Conservation (phyloP, 179 eudicot species). For the Patellifolia procumbens region DNA sequence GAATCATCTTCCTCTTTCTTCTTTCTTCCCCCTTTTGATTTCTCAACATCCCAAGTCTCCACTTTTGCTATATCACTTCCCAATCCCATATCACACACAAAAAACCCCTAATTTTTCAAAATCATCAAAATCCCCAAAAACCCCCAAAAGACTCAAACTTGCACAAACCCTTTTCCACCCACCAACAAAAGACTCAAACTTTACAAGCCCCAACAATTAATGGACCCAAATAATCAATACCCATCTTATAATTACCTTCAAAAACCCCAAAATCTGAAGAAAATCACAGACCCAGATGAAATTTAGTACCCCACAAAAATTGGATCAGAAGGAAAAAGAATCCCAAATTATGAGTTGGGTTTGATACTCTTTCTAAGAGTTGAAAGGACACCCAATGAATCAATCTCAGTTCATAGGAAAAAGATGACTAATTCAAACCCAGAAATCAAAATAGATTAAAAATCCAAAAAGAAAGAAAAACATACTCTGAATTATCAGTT, state of each 20-base stretch:
- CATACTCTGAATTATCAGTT: conserved; percentile 39
- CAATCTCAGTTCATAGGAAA: conserved; percentile 18
- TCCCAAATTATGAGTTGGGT: neutral
- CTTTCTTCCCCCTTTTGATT: conserved; percentile 43
- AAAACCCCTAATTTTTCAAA: conserved; percentile 24
- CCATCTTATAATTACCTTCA: neutral
- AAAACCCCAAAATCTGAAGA: conserved; percentile 33
- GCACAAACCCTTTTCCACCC: conserved; percentile 21
- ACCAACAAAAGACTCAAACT: conserved; percentile 24
- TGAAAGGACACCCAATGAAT: conserved; percentile 26
- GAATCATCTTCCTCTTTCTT: conserved; percentile 42
- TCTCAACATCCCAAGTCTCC: conserved; percentile 52
- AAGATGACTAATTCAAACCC: conserved; percentile 48
- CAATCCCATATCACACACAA: conserved; percentile 42
- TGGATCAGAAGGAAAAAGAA: conserved; percentile 6
- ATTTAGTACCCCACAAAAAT: conserved; percentile 24
- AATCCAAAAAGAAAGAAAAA: conserved; percentile 28
- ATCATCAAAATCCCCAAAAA: conserved; percentile 31
- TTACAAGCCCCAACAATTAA: conserved; percentile 9
- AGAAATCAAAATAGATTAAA: conserved; percentile 19
- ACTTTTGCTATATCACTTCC: conserved; percentile 43
- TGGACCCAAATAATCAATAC: conserved; percentile 13
- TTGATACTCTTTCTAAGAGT: conserved; percentile 22
- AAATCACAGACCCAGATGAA: conserved; percentile 38
- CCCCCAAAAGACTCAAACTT: conserved; percentile 11